Conservation (phyloP, 1,139 yeast species). For the Lizanozyma gosingica region DNA sequence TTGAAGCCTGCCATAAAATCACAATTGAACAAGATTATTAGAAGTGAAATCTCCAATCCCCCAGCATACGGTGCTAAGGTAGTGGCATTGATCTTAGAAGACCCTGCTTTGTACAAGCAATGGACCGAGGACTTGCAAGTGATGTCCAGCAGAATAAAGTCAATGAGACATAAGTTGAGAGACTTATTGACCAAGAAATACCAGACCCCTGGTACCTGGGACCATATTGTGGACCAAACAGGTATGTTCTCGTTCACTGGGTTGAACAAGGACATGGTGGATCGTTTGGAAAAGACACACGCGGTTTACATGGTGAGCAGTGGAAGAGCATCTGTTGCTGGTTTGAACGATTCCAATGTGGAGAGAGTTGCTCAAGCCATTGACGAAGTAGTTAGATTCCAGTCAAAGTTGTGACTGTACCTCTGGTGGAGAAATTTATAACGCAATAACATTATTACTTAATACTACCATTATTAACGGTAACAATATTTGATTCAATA, state of each 20-base stretch:
- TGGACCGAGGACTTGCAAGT: conserved; percentile 83
- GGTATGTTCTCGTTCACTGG: conserved; percentile 99
- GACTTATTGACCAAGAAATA: conserved; percentile 46
- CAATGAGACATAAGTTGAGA: conserved; percentile 67
- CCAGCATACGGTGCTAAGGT: conserved; percentile 96
- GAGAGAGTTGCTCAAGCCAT: conserved; percentile 74
- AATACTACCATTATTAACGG: no score
- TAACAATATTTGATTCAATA: no score
- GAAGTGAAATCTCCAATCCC: conserved; percentile 88
- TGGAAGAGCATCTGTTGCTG: conserved; percentile 94
- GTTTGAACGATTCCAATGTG: conserved; percentile 76
- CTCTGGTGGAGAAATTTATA: no score
- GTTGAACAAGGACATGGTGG: conserved; percentile 69
- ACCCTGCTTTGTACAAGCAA: conserved; percentile 56
- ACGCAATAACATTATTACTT: no score
- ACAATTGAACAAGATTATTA: conserved; percentile 68
- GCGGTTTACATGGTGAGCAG: conserved; percentile 71
- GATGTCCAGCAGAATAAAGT: conserved; percentile 78
- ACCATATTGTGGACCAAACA: conserved; percentile 81
- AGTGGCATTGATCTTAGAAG: conserved; percentile 67
- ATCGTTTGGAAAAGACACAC: conserved; percentile 65
- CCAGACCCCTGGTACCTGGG: conserved; percentile 87
- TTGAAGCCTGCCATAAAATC: conserved; percentile 50
- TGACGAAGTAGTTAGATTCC: conserved; percentile 54
- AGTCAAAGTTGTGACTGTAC: not conserved